Evolutionary conservation across 2,329 filamentous ascomycete genomes (phyloP).

Genomic region (Ophidiomyces ophidiicola): DNA sequence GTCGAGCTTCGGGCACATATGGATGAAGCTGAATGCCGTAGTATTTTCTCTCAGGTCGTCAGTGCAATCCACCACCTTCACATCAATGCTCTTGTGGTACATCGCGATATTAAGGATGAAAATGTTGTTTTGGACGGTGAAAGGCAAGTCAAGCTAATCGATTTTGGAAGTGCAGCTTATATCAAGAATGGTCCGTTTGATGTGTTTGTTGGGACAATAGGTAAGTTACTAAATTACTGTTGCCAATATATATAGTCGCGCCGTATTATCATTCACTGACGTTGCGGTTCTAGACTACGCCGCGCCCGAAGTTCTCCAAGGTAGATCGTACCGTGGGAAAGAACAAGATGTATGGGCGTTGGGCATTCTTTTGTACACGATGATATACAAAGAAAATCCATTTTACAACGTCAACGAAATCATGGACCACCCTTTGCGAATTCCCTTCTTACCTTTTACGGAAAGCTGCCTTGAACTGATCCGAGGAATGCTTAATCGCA

Average conservation of each 20-base stretch:
- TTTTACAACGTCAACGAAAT: slow-evolving; percentile 99
- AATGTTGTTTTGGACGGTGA: slow-evolving; percentile 94
- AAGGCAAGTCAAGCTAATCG: slow-evolving; percentile 89
- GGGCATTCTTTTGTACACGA: slow-evolving; percentile 92
- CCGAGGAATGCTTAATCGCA: slow-evolving; percentile 79
- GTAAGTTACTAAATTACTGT: slow-evolving; percentile 40
- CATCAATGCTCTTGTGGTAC: slow-evolving; percentile 78
- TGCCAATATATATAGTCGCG: too few species aligned
- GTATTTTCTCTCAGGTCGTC: slow-evolving; percentile 90
- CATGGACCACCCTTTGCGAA: slow-evolving; percentile 86
- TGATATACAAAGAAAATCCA: slow-evolving; percentile 98
- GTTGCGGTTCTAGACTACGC: slow-evolving; percentile 62
- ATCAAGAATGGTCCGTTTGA: slow-evolving; percentile 98
- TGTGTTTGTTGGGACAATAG: slow-evolving; percentile 96
- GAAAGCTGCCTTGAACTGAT: slow-evolving; percentile 90
- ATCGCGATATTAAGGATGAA: slow-evolving; percentile 97
- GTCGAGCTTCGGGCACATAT: slow-evolving; percentile 93
- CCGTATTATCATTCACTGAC: background rate
- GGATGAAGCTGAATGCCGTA: slow-evolving; percentile 86
- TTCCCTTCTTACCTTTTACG: slow-evolving; percentile 55
- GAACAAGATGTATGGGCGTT: slow-evolving; percentile 98
- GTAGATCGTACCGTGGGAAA: slow-evolving; percentile 82
- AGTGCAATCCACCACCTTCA: slow-evolving; percentile 84
- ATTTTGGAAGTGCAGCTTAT: slow-evolving; percentile 95
- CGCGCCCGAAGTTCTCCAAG: slow-evolving; percentile 91